These are phyloP conservation scores for Fremontodendron californicum DNA, from an alignment of 345 rosid genomes.

Conservation along the genomic window DNA sequence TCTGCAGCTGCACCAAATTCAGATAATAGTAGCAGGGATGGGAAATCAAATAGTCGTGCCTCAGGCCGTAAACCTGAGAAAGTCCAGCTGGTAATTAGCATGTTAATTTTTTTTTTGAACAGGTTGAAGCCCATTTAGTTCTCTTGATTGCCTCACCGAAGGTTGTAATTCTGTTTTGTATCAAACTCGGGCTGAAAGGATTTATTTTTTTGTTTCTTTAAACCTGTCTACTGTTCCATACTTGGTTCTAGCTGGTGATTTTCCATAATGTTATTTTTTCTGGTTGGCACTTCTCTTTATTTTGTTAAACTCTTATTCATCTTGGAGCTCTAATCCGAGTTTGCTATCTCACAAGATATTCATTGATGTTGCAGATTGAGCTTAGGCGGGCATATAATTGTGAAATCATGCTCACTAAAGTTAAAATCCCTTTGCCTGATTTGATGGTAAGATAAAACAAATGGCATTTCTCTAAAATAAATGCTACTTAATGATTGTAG, in stretches of 20 bases:
- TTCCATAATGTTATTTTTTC: neutral
- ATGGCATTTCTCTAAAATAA: slow-evolving; percentile 9
- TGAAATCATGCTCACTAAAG: slow-evolving; percentile 95
- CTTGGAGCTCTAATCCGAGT: slow-evolving; percentile 16
- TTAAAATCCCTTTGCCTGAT: slow-evolving; percentile 75
- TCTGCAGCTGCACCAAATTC: slow-evolving; percentile 53
- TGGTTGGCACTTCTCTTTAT: neutral
- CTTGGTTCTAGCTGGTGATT: neutral
- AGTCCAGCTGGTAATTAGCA: slow-evolving; percentile 75
- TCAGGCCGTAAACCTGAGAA: slow-evolving; percentile 53
- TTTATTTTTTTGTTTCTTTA: neutral
- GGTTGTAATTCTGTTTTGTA: neutral
- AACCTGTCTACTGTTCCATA: neutral
- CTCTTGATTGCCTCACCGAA: neutral
- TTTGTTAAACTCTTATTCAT: slow-evolving; percentile 5
- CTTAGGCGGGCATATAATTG: slow-evolving; percentile 94
- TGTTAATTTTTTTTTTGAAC: neutral
- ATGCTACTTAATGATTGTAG: slow-evolving; percentile 3
- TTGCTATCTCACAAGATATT: slow-evolving; percentile 24
- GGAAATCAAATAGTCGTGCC: slow-evolving; percentile 45
- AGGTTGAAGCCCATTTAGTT: neutral
- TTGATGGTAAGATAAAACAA: slow-evolving; percentile 51
- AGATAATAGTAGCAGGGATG: slow-evolving; percentile 43
- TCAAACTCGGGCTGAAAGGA: neutral
- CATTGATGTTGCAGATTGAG: slow-evolving; percentile 62